Evolutionary conservation across 768 basidiomycete genomes (phyloP), one percentile per base, ranked within the genome.

Genomic region (Grammothele lineata): DNA sequence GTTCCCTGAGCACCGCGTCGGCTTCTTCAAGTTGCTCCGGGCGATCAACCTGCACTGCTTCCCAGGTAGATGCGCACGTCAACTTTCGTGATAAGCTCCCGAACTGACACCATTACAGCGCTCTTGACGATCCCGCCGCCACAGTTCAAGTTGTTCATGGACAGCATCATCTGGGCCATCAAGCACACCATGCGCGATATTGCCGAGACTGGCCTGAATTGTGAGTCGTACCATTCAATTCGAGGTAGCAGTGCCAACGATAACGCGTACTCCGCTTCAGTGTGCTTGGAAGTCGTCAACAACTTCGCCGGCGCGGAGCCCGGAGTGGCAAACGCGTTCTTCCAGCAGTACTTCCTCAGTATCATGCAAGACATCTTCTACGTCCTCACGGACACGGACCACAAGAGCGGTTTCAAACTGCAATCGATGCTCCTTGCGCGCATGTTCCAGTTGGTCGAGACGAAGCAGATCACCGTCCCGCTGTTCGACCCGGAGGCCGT

Each of bases 101-200:
- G 17, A 2, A 5, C 23, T 26, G 15, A 22, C 6, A 17, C 41
- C 10, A 4, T 6, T 25, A 18, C 52, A 88, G 93, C 93, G 5
- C 70, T 97, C 37, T 77, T 95, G 47, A 81, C 80, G 21, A 77
- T 96, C 50, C 91, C 92, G n/a, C 87, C 92, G 9, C 68, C 76
- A 37, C 91, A 96, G 68, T 97, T 98, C 78, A 97, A 96, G 70
- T 71, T 98, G 49, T 88, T 96, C 66, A 97, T 96, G 83, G 95
- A 98, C 66, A 93, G 92, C 50, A 88, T 97, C 55, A 86, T 95
- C 42, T 99, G 96, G 95, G 95, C 93, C n/a, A 95, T 97, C 73
- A 99, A 99, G 67, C 96, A 99, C 70, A 97, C 92, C 14, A 93
- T 96, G 92, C 81, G 95, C 45, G 95, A 98, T 66, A 96, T 99